These are phyloP conservation scores for Gaeumannomyces tritici DNA, from an alignment of 2,329 filamentous ascomycete genomes.

Conservation along the genomic window DNA sequence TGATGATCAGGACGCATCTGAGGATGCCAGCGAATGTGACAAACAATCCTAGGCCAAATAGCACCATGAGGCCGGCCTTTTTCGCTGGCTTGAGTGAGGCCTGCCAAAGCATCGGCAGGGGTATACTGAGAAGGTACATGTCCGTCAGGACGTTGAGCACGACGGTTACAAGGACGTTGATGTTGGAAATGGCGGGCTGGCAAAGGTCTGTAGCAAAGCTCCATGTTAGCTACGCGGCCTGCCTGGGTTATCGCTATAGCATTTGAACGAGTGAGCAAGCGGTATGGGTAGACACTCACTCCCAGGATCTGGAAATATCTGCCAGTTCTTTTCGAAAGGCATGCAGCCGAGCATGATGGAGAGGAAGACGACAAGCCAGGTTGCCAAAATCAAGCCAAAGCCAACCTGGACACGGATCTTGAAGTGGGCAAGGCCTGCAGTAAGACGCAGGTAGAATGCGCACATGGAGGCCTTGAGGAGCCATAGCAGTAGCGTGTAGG, in stretches of 20 bases:
- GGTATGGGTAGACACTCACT: slow-evolving; percentile 17
- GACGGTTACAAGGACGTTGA: slow-evolving; percentile 26
- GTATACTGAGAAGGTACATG: slow-evolving; percentile 28
- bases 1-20: slow-evolving; percentile 40
- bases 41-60: slow-evolving; percentile 47
- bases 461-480: slow-evolving; percentile 18
- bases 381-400: slow-evolving; percentile 20
- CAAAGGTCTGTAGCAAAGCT: slow-evolving; percentile 19
- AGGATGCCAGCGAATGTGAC: slow-evolving; percentile 44
- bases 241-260: too few relatives aligned
- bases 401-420: slow-evolving; percentile 20
- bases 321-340: slow-evolving; percentile 27
- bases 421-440: slow-evolving; percentile 17
- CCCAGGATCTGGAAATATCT: slow-evolving; percentile 30
- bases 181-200: slow-evolving; percentile 26
- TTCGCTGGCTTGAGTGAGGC: slow-evolving; percentile 36
- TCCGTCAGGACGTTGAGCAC: slow-evolving; percentile 29
- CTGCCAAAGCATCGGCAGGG: slow-evolving; percentile 40
- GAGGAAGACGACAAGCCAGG: slow-evolving; percentile 22
- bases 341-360: slow-evolving; percentile 24
- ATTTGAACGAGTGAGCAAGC: not conserved
- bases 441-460: slow-evolving; percentile 20
- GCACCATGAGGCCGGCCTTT: slow-evolving; percentile 40
- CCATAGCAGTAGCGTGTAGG: slow-evolving; percentile 16
- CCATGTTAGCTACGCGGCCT: not conserved